Base-by-base conservation (phyloP, 768 basidiomycete species). In the Psilocybe cubensis region DNA sequence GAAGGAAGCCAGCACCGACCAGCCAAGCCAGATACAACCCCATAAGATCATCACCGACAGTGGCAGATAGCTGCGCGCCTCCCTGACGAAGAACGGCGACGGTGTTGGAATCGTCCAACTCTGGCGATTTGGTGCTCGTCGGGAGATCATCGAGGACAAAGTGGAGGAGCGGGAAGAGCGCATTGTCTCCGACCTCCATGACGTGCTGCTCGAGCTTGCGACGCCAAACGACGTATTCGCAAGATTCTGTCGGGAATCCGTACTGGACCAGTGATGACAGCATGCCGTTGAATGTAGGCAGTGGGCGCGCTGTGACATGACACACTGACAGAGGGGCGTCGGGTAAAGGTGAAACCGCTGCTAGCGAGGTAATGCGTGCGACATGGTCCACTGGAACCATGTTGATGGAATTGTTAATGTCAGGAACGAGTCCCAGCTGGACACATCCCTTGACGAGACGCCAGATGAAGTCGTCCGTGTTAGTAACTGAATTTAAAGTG, bases 381-480 rank as follows among this genome's bases (percentile, higher is more conserved):
- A 99, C 96, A 70, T 96, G 92, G 72, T 98, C 92, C 35, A 98
- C 97, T 0, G 97, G 97, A 7, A 96, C 93, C 89, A 98, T 96
- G 75, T 99, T 99, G 67, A 99, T 83, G 1, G 93, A 90, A 74
- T 99, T 99, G 79, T 97, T 94, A 72, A 99, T 98, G 69, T 99
- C 93, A 9, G 97, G 97, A 2, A 94, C 88, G 38, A 94, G 83
- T 1, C 96, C 96, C n/a, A 98, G 87, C 70, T 99, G 97, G 33
- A 98, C 82, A 68, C 95, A 98, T n/a, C 97, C 97, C 72, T 98
- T 98, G 68, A 97, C 92, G 72, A 99, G 77, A 3, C 97, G 86
- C 96, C 96, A 98, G 54, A 99, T 85, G 74, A 99, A 99, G 70
- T 99, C 97, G 65, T 99, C 96, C 29, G 97, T 98, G 74, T 99